Conservation (phyloP, 2,329 filamentous ascomycete genomes). For the Leptographium wingfieldii region DNA sequence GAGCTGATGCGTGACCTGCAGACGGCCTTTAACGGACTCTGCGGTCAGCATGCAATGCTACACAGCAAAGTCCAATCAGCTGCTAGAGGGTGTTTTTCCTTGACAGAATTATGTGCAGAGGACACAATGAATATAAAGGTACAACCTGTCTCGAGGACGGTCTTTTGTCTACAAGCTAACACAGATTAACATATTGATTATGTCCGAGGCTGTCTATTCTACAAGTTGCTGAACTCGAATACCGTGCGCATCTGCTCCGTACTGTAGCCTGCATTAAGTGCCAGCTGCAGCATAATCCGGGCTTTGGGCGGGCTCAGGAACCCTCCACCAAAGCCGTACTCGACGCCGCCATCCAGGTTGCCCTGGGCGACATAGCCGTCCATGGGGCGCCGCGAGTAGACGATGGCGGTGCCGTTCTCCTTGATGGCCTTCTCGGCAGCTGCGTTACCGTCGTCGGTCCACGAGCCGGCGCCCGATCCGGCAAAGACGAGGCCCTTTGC, state of each 20-base stretch:
- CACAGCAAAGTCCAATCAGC: too few relatives aligned
- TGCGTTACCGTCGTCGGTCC: slow-evolving; percentile 24
- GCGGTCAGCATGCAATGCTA: too few relatives aligned
- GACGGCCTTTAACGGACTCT: slow-evolving; percentile 34
- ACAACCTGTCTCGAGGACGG: too few relatives aligned
- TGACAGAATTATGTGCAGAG: too few relatives aligned
- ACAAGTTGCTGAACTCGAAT: slow-evolving; percentile 13
- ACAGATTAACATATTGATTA: too few relatives aligned
- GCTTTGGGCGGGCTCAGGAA: slow-evolving; percentile 44
- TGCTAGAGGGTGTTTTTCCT: too few relatives aligned
- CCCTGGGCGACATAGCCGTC: slow-evolving; percentile 25
- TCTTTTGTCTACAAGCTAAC: too few relatives aligned
- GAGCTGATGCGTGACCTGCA: slow-evolving; percentile 47
- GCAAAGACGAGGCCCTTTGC: slow-evolving; percentile 43
- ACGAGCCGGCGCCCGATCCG: slow-evolving; percentile 40
- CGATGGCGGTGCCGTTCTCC: slow-evolving; percentile 33
- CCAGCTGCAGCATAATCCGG: slow-evolving; percentile 36
- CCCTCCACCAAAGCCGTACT: slow-evolving; percentile 29
- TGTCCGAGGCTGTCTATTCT: too few relatives aligned
- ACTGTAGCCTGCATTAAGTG: slow-evolving; percentile 16
- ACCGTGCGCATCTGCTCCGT: slow-evolving; percentile 8
- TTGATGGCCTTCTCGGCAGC: slow-evolving; percentile 31
- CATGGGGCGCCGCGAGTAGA: slow-evolving; percentile 37
- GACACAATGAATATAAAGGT: too few relatives aligned
- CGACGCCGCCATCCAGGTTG: slow-evolving; percentile 25